These are phyloP conservation scores for Trypanosoma grayi DNA, from an alignment of 208 protist species.

Conservation along the genomic window DNA sequence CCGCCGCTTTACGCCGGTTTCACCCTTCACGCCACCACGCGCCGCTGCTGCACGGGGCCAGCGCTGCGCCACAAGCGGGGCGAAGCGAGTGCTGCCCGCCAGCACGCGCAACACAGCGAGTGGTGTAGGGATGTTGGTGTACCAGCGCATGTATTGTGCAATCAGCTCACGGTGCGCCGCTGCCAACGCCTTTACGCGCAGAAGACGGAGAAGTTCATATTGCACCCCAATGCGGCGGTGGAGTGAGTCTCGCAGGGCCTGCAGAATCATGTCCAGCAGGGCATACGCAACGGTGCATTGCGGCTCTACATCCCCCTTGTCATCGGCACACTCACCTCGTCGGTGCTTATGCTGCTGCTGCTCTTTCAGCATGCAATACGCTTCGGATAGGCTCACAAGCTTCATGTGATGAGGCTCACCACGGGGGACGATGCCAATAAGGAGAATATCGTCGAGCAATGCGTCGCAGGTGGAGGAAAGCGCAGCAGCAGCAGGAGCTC, in stretches of 20 bases:
- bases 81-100: constrained; percentile 41
- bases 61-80: constrained; percentile 28
- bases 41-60: background rate
- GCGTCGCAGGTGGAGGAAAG: constrained; percentile 25
- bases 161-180: constrained; percentile 37
- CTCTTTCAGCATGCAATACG: constrained; percentile 31
- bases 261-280: constrained; percentile 38
- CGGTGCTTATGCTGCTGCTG: background rate
- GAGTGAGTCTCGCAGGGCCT: constrained; percentile 46
- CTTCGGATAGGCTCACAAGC: constrained; percentile 44
- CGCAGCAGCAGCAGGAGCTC: background rate
- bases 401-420: constrained; percentile 47
- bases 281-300: constrained; percentile 23
- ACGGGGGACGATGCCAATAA: constrained; percentile 46
- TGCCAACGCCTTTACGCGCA: constrained; percentile 42
- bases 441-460: constrained; percentile 55
- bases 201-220: constrained; percentile 72
- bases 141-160: constrained; percentile 56
- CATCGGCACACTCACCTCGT: background rate
- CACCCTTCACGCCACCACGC: background rate
- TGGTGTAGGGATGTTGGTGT: constrained; percentile 45
- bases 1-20: background rate
- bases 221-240: constrained; percentile 61
- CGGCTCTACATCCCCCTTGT: constrained; percentile 14
- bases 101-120: constrained; percentile 54